Evolutionary conservation across 2,329 filamentous ascomycete species (phyloP).

Genomic region (Leptographium galeiforme): DNA sequence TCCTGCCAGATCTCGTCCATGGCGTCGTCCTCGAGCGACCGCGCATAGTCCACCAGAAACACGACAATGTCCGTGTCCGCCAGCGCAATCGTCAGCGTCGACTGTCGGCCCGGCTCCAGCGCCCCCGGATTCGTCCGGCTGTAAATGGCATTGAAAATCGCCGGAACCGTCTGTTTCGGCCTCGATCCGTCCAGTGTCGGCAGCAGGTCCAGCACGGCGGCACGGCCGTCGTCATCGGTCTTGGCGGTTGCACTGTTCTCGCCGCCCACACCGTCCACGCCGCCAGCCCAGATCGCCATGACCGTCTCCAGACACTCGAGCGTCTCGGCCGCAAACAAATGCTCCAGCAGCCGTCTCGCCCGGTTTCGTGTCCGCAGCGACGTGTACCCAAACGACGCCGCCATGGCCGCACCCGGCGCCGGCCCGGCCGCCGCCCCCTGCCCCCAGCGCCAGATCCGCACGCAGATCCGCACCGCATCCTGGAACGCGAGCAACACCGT

Average conservation of each 20-base stretch:
- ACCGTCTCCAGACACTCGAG: conserved; percentile 88
- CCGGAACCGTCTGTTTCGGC: conserved; percentile 82
- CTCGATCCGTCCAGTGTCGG: conserved; percentile 84
- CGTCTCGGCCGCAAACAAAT: conserved; percentile 83
- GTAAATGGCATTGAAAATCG: conserved; percentile 91
- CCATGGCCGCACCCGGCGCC: conserved; percentile 19
- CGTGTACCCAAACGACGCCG: conserved; percentile 79
- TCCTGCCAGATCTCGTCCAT: conserved; percentile 98
- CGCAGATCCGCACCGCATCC: conserved; percentile 85
- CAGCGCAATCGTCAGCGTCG: conserved; percentile 74
- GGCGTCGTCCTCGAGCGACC: conserved; percentile 85
- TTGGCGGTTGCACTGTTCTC: no score
- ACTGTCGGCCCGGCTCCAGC: conserved; percentile 67
- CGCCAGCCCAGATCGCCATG: conserved; percentile 63
- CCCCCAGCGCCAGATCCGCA: conserved; percentile 71
- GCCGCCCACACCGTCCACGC: conserved; percentile 22
- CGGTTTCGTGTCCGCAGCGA: conserved; percentile 84
- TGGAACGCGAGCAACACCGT: conserved; percentile 95
- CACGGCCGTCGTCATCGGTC: conserved; percentile 7
- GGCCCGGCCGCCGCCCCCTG: neutral
- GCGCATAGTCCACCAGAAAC: conserved; percentile 82
- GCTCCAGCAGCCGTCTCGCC: conserved; percentile 75
- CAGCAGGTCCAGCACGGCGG: conserved; percentile 69
- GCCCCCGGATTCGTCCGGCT: conserved; percentile 78
- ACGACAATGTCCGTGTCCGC: conserved; percentile 72